Conservation (phyloP, 73 alveolate genomes). For the Effrenium voratum region DNA sequence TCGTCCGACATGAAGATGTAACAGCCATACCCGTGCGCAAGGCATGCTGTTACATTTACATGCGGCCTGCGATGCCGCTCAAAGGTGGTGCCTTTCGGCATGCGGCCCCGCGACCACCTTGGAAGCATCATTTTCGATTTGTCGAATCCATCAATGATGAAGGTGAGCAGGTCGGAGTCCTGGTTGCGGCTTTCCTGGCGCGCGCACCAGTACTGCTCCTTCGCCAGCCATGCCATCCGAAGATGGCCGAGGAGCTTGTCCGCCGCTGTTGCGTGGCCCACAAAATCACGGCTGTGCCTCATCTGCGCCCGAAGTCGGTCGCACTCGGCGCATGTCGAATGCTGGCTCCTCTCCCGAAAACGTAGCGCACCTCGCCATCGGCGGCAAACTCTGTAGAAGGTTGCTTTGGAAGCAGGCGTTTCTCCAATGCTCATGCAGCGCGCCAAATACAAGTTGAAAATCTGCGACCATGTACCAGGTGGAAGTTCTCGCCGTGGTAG, state of each 20-base stretch:
- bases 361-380: background rate
- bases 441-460: background rate
- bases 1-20: background rate
- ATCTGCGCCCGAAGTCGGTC: background rate
- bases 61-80: background rate
- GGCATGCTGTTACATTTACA: background rate
- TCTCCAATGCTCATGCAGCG: background rate
- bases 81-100: background rate
- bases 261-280: background rate
- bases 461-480: background rate
- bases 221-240: background rate
- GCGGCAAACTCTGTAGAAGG: background rate
- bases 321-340: background rate
- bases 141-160: conserved; percentile 17
- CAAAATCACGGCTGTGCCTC: background rate
- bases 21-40: conserved; percentile 9
- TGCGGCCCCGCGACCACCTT: background rate
- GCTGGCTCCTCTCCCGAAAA: background rate
- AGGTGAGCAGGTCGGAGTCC: background rate
- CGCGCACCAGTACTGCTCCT: conserved; percentile 9
- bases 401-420: background rate
- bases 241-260: conserved; percentile 15
- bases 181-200: background rate
- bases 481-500: conserved; percentile 7
- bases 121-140: background rate